Base-by-base conservation (phyloP, 306 rosid genomes). In the Cucurbita maxima region DNA sequence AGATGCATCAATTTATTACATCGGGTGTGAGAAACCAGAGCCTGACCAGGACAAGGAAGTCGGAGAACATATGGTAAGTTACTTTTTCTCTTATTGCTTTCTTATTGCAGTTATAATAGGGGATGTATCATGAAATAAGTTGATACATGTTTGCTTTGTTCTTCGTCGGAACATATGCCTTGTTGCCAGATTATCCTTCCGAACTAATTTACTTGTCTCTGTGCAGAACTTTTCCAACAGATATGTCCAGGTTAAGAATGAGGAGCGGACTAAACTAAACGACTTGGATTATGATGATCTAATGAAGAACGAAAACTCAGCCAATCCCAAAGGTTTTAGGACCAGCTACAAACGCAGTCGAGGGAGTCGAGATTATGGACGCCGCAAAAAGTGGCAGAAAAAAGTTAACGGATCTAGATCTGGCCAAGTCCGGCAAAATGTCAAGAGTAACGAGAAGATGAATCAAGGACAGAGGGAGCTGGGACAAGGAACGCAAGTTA, bases 341-440 rank as follows among this genome's bases (percentile, higher is more conserved):
- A 84, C 86, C 78, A 82, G 82, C 73, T 76, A 80, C 16, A 91
- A 86, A 80, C 96, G 97, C 1, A 86, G 97, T 14, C 81, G 96
- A 58, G 92, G 89, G 58, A 75, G 78, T 74, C 84, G 80, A 61
- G 98, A 94, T 72, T 86, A 81, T 70, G 92, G 88, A 22, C 90
- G 91, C 57, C 82, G 84, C 79, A 94, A 79, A 79, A 88, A 76
- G 79, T 81, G 56, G 84, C 84, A 88, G 64, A 90, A 75, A 79
- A 84, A 81, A 75, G 82, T 57, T 44, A 75, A 59, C 58, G 83
- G 79, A 55, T 82, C 94, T 61, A 87, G 86, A 75, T 77, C 84
- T 16, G 76, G 76, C 25, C 37, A 71, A 20, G 81, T 75, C 66
- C 80, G 88, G 3, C 82, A 70, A 48, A 88, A 78, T 63, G 74